A percentile compares a stretch with the other conserved stretches of the same genome.
phyloP scores from a whole-genome alignment of 345 rosid genomes.

The Moricandia arvensis region DNA sequence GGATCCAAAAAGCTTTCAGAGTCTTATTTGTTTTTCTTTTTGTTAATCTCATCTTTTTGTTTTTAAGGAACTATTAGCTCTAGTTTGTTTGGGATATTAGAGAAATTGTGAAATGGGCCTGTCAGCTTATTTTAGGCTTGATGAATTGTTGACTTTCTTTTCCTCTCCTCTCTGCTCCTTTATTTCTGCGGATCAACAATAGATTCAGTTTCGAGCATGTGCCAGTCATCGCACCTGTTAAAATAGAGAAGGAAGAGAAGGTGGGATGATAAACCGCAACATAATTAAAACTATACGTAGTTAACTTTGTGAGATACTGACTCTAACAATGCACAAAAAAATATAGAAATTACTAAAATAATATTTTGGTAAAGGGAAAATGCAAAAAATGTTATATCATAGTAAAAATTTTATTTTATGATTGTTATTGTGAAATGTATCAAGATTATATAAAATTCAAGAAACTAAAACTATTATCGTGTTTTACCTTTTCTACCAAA shows the following conservation, averaged over 20 bases:
- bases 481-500: no score
- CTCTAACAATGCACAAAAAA: no score
- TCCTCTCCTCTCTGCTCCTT: neutral
- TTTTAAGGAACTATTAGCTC: neutral
- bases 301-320: no score
- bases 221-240: neutral
- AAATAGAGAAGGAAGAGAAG: neutral
- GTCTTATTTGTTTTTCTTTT: neutral
- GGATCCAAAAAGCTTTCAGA: neutral
- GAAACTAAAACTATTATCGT: no score
- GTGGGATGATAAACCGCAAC: neutral
- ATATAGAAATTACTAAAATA: no score
- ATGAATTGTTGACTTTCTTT: neutral
- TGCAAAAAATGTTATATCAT: no score
- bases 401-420: no score
- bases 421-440: no score
- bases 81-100: conserved; percentile 14
- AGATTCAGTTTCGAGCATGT: neutral
- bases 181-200: neutral
- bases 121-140: conserved; percentile 2
- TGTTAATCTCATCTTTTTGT: neutral
- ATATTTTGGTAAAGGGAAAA: no score
- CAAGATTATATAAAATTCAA: no score
- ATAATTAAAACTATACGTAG: neutral
- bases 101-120: conserved; percentile 2